Evolutionary conservation across 305 asterid genomes (phyloP).

Genomic region (Fraxinus greggii): DNA sequence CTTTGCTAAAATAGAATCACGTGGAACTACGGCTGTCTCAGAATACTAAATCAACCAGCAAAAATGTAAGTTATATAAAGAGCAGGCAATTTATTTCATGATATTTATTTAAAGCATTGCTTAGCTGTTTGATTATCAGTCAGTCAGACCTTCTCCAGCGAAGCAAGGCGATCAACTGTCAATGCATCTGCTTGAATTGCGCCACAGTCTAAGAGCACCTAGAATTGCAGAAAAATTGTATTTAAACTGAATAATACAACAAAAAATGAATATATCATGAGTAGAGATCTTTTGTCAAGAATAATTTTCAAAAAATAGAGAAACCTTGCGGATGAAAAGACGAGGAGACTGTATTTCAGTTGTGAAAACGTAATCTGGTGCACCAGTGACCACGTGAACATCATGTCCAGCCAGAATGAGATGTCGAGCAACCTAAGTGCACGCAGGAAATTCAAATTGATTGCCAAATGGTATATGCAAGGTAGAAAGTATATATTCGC

Average conservation of each 20-base stretch:
- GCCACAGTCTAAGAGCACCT: conserved; percentile 95
- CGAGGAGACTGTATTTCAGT: conserved; percentile 79
- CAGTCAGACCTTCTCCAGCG: conserved; percentile 69
- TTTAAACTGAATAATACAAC: not conserved
- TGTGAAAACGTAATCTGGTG: conserved; percentile 89
- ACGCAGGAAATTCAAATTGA: not conserved
- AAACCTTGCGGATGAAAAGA: conserved; percentile 85
- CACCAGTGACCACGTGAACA: conserved; percentile 96
- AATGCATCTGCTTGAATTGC: conserved; percentile 99
- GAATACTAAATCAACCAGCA: conserved; percentile 40
- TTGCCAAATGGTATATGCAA: conserved; percentile 6
- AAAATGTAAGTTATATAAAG: not conserved
- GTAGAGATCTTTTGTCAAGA: not conserved
- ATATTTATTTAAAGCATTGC: not conserved
- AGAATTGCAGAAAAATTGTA: conserved; percentile 15
- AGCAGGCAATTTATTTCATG: conserved; percentile 7
- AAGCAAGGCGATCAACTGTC: conserved; percentile 98
- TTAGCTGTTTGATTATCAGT: not conserved
- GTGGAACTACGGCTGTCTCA: conserved; percentile 97
- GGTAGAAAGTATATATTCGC: conserved; percentile 1
- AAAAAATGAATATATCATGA: not conserved
- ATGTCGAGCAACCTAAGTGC: conserved; percentile 79
- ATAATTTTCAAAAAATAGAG: conserved; percentile 5
- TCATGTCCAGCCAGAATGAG: conserved; percentile 86
- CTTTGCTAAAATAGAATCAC: conserved; percentile 70